Evolutionary conservation across 169 alveolate genomes (phyloP).

Genomic region (Neospora caninum): DNA sequence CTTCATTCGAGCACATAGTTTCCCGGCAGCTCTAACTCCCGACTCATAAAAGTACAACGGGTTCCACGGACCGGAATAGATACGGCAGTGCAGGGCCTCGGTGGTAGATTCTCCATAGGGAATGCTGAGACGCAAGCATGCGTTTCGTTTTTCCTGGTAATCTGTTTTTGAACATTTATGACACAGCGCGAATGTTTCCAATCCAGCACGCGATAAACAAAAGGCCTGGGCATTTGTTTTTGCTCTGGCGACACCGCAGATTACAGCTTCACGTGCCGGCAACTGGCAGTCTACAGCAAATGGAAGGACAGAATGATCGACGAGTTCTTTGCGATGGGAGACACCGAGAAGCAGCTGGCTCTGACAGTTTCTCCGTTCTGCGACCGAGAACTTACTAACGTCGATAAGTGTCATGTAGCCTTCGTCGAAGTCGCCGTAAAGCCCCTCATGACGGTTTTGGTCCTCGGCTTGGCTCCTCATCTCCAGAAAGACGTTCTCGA

Average conservation of each 20-base stretch:
- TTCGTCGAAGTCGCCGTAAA: constrained; percentile 44
- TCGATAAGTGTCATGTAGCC: constrained; percentile 3
- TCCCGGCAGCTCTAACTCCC: too few species aligned
- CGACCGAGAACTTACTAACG: constrained; percentile 81
- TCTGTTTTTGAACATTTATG: too few species aligned
- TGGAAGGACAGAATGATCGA: constrained; percentile 84
- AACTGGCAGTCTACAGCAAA: constrained; percentile 73
- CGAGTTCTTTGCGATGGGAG: constrained; percentile 84
- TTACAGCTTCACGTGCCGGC: constrained; percentile 78
- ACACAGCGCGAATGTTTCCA: too few species aligned
- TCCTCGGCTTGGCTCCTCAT: constrained; percentile 4
- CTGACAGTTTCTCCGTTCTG: constrained; percentile 80
- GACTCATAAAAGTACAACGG: too few species aligned
- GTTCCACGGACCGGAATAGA: too few species aligned
- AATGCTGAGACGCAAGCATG: too few species aligned
- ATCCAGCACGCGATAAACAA: not conserved
- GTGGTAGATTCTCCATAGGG: too few species aligned
- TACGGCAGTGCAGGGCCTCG: too few species aligned
- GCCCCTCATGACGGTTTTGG: constrained; percentile 32
- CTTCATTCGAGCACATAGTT: too few species aligned
- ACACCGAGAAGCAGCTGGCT: constrained; percentile 83
- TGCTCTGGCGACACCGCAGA: constrained; percentile 62
- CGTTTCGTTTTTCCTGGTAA: too few species aligned
- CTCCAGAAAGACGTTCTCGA: constrained; percentile 42
- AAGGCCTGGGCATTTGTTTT: constrained; percentile 25